Base-by-base conservation (phyloP, 2,329 filamentous ascomycete genomes). In the Xylariaceae sp. region DNA sequence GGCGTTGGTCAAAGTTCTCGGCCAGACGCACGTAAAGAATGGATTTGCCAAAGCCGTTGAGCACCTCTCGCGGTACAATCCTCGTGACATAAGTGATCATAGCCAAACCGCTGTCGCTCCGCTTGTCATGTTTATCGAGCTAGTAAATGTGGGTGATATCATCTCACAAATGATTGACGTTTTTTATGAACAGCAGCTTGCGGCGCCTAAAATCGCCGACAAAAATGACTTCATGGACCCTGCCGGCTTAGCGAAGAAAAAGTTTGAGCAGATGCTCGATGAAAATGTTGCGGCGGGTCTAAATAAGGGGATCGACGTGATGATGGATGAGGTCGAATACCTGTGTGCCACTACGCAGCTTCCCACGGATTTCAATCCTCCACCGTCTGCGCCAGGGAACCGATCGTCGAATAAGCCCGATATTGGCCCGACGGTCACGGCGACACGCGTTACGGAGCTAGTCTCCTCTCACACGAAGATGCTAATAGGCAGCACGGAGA, bases 81-180 rank as follows among this genome's bases (percentile, higher is more conserved):
- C 94, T 41, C 85, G 91, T 12, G 87, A 95, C 61, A 86, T 89
- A 34, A 87, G 76, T 65, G 84, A 88, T 60, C 84, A 87, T 61
- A 82, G 82, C 64, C 78, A 85, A 60, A 76, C 81, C 35, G 89
- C 88, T 0, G 91, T 96, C 6, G 90, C 91, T 52, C 94, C 94
- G 1, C 80, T 99, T 3, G 91, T 96, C 45, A 96, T 89, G 0
- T 99, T 99, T 66, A 84, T 99, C 58, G 94, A 99, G 73, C 81
- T 99, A 31, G 94, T 99, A 70, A 99, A 99, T 68, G 92, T 99
- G 0, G 94, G 94, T 55, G 94, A 99, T 70, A 79, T 99, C 55
- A 99, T 99, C 64, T 90, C 95, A 56, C 94, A 99, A 71, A 99
- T 99, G 94, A 84, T 99, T 55, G 94, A 99, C 68, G 91, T 99